Evolutionary conservation across 768 basidiomycete species (phyloP), one percentile per base, ranked within the genome.

Genomic region (Sistotremastrum niveocremeum): DNA sequence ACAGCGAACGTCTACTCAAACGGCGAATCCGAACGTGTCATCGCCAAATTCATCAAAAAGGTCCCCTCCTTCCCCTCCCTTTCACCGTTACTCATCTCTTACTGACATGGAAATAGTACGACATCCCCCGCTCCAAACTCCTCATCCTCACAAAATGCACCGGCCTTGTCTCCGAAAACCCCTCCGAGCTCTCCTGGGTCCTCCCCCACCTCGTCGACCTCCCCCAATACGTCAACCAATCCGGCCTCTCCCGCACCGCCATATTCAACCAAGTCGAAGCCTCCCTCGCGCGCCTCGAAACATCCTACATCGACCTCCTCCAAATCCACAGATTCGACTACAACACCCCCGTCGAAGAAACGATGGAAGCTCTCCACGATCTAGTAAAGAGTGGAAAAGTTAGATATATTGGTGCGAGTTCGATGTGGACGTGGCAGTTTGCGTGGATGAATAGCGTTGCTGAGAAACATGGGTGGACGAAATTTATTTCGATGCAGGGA

Each of bases 301-400:
- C 66, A 2, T 29, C 61, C 11, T 65, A 65, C 50, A 47, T 67
- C 39, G 66, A 68, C 42, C 55, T 68, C 4, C 59, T 74, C 37
- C 72, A 73, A 48, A 65, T 71, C 34, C 73, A 74, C 40, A 53
- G 63, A 10, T 69, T 61, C 36, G 72, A 72, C 45, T 34, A 52
- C 6, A 47, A 49, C 0, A 62, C 65, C 0, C 59, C 72, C 5
- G 47, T 60, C 0, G 65, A 65, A 41, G 71, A 73, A 54, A 74
- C 65, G 1, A 73, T 73, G 72, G 65, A 67, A 41, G 72, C 71
- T 1, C 57, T 74, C 4, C 67, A 73, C 45, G 73, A 73, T 50
- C 65, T 74, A 20, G 63, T 66, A 2, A 53, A 62, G 41, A 51
- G 51, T 10, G 65, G 65, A 28, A 57, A 61, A 42, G 65, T 72